These are phyloP conservation scores for Dactylellina haptotyla DNA, from an alignment of 2,329 filamentous ascomycete species.

Conservation along the genomic window DNA sequence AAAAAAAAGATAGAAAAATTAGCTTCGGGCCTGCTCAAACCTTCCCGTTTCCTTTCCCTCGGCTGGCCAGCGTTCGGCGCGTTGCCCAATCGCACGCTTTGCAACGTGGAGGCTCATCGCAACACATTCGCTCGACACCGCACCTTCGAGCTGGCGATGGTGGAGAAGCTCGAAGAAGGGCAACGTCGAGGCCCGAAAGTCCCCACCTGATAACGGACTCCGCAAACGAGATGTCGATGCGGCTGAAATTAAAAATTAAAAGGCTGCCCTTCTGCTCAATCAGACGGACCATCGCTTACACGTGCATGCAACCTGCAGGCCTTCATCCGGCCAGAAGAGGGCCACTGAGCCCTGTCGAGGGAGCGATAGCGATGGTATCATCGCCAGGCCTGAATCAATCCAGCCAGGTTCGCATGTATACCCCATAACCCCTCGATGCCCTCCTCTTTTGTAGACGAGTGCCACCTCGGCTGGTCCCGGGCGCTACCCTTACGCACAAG, in stretches of 20 bases:
- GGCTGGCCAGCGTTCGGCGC: neutral
- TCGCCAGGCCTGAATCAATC: no score
- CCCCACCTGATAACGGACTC: neutral
- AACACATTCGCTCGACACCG: conserved; percentile 28
- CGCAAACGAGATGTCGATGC: conserved; percentile 2
- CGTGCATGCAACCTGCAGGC: conserved; percentile 18
- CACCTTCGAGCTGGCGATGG: neutral
- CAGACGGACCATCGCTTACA: conserved; percentile 17
- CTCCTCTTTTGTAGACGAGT: no score
- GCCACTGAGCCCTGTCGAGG: no score
- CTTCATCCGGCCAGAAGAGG: neutral
- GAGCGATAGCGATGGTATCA: no score
- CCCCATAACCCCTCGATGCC: no score
- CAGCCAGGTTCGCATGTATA: no score
- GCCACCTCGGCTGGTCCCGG: neutral
- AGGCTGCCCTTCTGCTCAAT: conserved; percentile 21
- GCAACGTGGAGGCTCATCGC: conserved; percentile 21
- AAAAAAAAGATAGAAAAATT: conserved; percentile 26
- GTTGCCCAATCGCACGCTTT: conserved; percentile 26
- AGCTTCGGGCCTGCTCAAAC: conserved; percentile 40
- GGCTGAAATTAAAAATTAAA: neutral
- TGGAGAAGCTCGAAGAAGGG: neutral
- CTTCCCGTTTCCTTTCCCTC: conserved; percentile 14
- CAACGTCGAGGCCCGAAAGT: neutral
- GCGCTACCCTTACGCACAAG: conserved; percentile 16